Percentiles rank a stretch among this genome's conserved stretches.
Conservation (phyloP, 805 yeast species). For the Phaffomyces thermotolerans region DNA sequence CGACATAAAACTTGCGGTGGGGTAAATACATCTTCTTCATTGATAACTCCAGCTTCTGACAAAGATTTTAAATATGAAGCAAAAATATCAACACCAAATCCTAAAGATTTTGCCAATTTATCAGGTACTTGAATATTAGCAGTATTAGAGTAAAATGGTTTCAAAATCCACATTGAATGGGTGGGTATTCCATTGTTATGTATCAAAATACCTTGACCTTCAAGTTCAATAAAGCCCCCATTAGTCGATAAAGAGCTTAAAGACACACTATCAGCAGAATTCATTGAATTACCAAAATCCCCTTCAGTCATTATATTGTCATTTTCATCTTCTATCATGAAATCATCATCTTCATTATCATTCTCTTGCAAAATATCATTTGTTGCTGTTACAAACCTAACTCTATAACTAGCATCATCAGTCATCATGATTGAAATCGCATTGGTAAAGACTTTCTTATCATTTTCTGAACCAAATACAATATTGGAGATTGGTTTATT, state of each 20-base stretch:
- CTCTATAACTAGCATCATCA: slow-evolving; percentile 73
- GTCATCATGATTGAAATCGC: slow-evolving; percentile 64
- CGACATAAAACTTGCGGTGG: slow-evolving; percentile 82
- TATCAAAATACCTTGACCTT: slow-evolving; percentile 89
- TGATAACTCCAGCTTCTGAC: slow-evolving; percentile 55
- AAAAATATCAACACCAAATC: slow-evolving; percentile 84
- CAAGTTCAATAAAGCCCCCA: slow-evolving; percentile 63
- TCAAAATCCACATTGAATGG: slow-evolving; percentile 90
- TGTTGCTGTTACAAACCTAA: slow-evolving; percentile 53
- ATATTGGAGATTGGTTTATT: slow-evolving; percentile 52
- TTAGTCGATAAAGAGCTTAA: slow-evolving; percentile 40
- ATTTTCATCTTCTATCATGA: slow-evolving; percentile 8
- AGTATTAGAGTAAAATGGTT: slow-evolving; percentile 63
- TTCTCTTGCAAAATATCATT: slow-evolving; percentile 24
- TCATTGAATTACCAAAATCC: neutral
- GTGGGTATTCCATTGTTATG: slow-evolving; percentile 56
- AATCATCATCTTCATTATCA: slow-evolving; percentile 13
- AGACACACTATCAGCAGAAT: slow-evolving; percentile 6
- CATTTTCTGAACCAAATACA: slow-evolving; percentile 59
- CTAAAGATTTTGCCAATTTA: slow-evolving; percentile 64
- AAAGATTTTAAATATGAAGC: slow-evolving; percentile 63
- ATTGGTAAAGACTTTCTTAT: slow-evolving; percentile 56
- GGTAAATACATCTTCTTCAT: slow-evolving; percentile 61
- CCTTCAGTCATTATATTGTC: too few relatives aligned
- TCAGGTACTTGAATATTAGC: slow-evolving; percentile 64